Evolutionary conservation across 164 flowering plant species (phyloP), one percentile per base, ranked within the genome.

Genomic region (Brasenia schreberi): DNA sequence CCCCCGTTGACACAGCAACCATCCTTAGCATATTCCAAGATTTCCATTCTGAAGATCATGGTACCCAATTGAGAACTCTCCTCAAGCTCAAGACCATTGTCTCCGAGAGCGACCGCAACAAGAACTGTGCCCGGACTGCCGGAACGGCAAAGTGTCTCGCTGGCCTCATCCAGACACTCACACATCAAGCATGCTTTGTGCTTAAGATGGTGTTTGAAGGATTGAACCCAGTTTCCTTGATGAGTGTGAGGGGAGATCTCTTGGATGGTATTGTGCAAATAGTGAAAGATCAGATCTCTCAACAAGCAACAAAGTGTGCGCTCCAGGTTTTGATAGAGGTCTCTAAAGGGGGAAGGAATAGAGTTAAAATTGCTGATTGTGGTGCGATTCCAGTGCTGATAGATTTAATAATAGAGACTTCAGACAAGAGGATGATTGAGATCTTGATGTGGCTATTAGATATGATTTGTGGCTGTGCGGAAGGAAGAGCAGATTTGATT

Each of bases 331-430:
- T 92, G 0, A 68, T 83, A 0, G 81, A 80, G 74, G 44, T 82
- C 0, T 77, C 82, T 58, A 89, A 85, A 7, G 87, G 89, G 92
- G 94, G 96, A 4, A 73, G 92, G 60, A 92, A 90, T 81, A 69
- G 89, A 64, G 69, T 87, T 66, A 88, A 84, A 63, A 90, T 88
- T 0, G 87, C 78, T 0, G 84, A 85, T 11, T 81, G 80, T 0
- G 92, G 89, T 0, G 87, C 81, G 4, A 86, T 87, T 12, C n/a
- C 61, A 4, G 78, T 75, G 5, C 42, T 92, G 62, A 61, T 92
- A 2, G 93, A 92, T 72, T 67, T 80, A 4, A 83, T 90, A 4
- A 73, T 87, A 0, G 84, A 79, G 23, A 66, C 59, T 0, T 6
- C 69, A 0, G 87, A 81, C 10, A 80, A 65, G 67, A 72, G 90